Evolutionary conservation across 2,329 filamentous ascomycete genomes (phyloP).

Genomic region (Dothideomycetes sp.): DNA sequence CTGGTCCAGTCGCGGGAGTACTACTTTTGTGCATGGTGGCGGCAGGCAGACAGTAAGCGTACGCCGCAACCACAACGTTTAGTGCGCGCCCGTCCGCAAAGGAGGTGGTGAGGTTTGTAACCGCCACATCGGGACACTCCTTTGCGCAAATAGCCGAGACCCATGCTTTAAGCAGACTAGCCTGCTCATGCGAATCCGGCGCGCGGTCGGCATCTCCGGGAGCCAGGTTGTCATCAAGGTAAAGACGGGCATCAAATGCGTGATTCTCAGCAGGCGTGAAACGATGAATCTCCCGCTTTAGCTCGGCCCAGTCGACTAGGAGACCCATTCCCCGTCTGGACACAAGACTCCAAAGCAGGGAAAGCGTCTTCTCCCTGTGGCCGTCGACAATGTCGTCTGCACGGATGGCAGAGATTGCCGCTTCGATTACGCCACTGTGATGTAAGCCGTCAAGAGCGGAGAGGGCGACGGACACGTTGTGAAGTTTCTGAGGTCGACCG

Average conservation of each 20-base stretch:
- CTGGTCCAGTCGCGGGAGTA: too few relatives aligned
- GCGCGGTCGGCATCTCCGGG: neutral
- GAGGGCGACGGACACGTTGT: conserved; percentile 49
- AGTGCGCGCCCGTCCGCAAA: conserved; percentile 46
- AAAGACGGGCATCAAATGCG: neutral
- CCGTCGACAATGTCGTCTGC: conserved; percentile 53
- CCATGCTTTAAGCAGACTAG: conserved; percentile 44
- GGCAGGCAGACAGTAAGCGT: conserved; percentile 34
- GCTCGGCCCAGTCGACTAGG: conserved; percentile 44
- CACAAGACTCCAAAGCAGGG: conserved; percentile 49
- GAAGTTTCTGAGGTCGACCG: conserved; percentile 44
- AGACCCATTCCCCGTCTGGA: conserved; percentile 43
- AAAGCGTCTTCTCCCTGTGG: conserved; percentile 53
- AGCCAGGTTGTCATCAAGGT: neutral
- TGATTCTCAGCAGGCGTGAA: neutral
- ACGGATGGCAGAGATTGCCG: conserved; percentile 32
- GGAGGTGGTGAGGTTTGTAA: conserved; percentile 46
- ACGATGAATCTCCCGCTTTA: conserved; percentile 33
- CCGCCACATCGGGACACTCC: conserved; percentile 25
- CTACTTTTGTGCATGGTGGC: neutral
- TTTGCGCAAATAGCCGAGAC: conserved; percentile 45
- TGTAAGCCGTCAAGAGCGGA: conserved; percentile 36
- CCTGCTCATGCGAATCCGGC: conserved; percentile 10
- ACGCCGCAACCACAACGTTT: conserved; percentile 45
- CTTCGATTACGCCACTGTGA: conserved; percentile 14